Percentiles rank a stretch among this genome's conserved stretches.
Conservation (phyloP, 108 stramenopile genomes). For the Parietichytrium sp. region DNA sequence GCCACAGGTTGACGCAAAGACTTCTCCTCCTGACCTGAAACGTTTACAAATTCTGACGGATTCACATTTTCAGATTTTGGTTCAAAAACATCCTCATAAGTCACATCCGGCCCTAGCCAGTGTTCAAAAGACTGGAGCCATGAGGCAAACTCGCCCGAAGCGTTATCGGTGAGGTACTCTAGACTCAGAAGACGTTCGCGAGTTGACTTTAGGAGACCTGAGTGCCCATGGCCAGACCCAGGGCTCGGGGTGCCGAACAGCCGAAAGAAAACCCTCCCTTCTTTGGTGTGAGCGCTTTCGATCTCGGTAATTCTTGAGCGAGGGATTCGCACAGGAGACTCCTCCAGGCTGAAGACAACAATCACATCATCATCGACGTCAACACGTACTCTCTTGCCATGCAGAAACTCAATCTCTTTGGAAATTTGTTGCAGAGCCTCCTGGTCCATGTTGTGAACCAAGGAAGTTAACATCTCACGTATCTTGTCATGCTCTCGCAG, state of each 20-base stretch:
- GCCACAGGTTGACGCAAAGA: no score
- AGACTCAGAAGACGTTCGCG: neutral
- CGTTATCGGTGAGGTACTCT: neutral
- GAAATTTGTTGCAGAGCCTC: neutral
- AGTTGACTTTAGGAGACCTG: neutral
- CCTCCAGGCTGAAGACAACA: neutral
- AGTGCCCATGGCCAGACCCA: neutral
- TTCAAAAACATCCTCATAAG: no score
- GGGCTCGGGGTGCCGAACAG: neutral
- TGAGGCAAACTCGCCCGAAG: neutral
- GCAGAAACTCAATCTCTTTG: neutral
- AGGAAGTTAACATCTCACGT: neutral
- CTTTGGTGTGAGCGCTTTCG: neutral
- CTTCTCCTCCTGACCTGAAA: no score
- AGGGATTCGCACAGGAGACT: neutral
- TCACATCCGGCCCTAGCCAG: slow-evolving; percentile 2
- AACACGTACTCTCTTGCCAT: neutral
- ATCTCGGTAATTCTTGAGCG: neutral
- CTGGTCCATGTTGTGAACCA: neutral
- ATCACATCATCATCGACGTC: neutral
- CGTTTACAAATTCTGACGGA: no score
- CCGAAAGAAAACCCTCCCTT: neutral
- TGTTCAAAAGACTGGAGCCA: slow-evolving; percentile 28
- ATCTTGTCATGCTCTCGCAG: slow-evolving; percentile 35
- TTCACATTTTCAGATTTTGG: no score